Evolutionary conservation across 768 basidiomycete species (phyloP).

Genomic region (Leccinum broughii): DNA sequence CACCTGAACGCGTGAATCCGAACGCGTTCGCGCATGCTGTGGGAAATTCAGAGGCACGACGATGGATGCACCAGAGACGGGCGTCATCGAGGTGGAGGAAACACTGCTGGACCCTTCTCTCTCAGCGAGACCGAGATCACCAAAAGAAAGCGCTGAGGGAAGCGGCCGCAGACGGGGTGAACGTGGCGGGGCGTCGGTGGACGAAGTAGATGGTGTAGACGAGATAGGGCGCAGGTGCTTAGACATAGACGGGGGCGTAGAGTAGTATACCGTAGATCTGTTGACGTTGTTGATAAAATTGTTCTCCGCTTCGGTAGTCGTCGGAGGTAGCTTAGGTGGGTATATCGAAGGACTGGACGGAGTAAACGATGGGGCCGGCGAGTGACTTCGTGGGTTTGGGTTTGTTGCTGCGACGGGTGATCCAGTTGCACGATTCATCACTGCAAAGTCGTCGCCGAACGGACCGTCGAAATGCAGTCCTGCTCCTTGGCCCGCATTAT

Average conservation of each 20-base stretch:
- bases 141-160: neutral
- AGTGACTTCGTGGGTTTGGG: constrained; percentile 1
- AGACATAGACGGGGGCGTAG: neutral
- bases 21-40: neutral
- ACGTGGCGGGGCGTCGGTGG: neutral
- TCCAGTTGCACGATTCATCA: constrained; percentile 17
- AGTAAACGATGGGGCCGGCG: constrained; percentile 30
- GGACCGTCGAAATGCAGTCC: neutral
- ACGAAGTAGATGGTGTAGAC: neutral
- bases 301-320: constrained; percentile 14
- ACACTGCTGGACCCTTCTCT: neutral
- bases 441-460: constrained; percentile 6
- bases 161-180: neutral
- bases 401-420: constrained; percentile 21
- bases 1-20: neutral
- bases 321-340: constrained; percentile 43
- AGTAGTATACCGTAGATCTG: constrained; percentile 21
- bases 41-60: neutral
- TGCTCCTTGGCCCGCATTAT: neutral
- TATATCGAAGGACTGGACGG: constrained; percentile 54
- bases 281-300: neutral
- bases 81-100: neutral
- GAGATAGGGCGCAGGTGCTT: neutral
- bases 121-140: neutral
- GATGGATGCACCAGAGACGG: neutral